Evolutionary conservation across 345 rosid species (phyloP), one percentile per base, ranked within the genome.

Genomic region (Nasturtium officinale): DNA sequence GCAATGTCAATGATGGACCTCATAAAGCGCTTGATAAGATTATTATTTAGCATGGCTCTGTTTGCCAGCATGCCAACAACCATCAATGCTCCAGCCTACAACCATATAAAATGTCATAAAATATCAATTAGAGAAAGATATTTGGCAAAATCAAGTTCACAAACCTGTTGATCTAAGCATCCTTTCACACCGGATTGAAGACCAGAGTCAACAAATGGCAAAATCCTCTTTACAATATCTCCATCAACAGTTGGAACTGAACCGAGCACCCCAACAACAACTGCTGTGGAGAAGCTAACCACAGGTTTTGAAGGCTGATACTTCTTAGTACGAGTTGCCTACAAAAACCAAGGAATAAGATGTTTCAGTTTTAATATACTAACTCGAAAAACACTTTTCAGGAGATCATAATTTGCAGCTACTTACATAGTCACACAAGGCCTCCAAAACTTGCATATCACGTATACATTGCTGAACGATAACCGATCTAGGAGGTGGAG

Each of bases 21-120:
- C 76, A 91, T 81, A 80, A 88, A 77, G 70, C 85, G 87, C 45
- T 86, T 91, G 43, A 87, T 83, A 69, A 91, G 92, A 75, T 91
- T 87, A 45, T 87, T 83, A 69, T 87, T 82, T 62, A 95, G 66
- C 2, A 80, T 69, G 72, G 85, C 88, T 85, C 87, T 90, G 78
- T 77, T 84, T 48, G 94, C 89, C 66, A 95, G 81, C 61, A 88
- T 74, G 58, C 94, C 84, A 61, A 86, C 86, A 84, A 88, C 83
- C 96, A 95, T 95, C 75, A 95, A 81, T 52, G 94, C 85, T 83
- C 96, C 87, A 53, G 99, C 98, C 99, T 95, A 76, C 62, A 83
- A 17, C 61, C 69, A 78, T 25, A 37, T 18, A n/a, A 35, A 37
- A 46, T 18, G 25, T 30, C 42, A 8, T 53, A 46, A 52, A 60